phyloP scores from a whole-genome alignment of 2,329 filamentous ascomycete genomes.

The Emergomyces pasteurianus region DNA sequence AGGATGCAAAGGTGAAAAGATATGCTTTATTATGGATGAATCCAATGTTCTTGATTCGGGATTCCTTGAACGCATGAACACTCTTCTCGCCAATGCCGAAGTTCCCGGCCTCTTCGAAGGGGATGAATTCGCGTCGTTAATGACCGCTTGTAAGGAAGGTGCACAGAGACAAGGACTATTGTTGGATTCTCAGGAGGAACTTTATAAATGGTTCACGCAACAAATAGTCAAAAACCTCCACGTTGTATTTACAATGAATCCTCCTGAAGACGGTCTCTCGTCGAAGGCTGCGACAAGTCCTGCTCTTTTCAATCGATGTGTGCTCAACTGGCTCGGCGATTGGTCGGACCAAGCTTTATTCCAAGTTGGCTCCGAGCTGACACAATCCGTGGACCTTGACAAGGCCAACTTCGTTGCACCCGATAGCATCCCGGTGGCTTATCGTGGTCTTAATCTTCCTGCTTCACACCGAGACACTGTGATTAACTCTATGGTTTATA shows the following conservation, averaged over 20 bases:
- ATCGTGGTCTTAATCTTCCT: constrained; percentile 70
- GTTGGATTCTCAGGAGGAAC: constrained; percentile 91
- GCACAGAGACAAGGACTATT: constrained; percentile 90
- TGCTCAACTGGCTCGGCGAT: constrained; percentile 99
- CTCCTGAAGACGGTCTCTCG: constrained; percentile 83
- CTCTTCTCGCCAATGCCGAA: constrained; percentile 94
- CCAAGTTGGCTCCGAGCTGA: constrained; percentile 93
- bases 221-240: constrained; percentile 99
- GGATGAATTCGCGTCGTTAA: constrained; percentile 95
- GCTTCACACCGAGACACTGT: constrained; percentile 84
- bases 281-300: constrained; percentile 97
- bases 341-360: constrained; percentile 99
- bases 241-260: constrained; percentile 99
- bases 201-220: constrained; percentile 99
- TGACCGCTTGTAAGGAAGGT: constrained; percentile 98
- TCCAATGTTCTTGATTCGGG: constrained; percentile 96
- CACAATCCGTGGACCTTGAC: constrained; percentile 90
- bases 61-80: constrained; percentile 99
- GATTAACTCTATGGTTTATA: constrained; percentile 97
- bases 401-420: constrained; percentile 73
- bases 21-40: constrained; percentile 99
- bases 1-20: constrained; percentile 97
- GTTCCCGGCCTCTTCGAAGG: constrained; percentile 97
- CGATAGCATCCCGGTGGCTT: constrained; percentile 86
- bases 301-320: constrained; percentile 97